A percentile compares a stretch with the other conserved stretches of the same genome.
phyloP scores from a whole-genome alignment of 768 basidiomycete genomes.

The Trametes coccinea region DNA sequence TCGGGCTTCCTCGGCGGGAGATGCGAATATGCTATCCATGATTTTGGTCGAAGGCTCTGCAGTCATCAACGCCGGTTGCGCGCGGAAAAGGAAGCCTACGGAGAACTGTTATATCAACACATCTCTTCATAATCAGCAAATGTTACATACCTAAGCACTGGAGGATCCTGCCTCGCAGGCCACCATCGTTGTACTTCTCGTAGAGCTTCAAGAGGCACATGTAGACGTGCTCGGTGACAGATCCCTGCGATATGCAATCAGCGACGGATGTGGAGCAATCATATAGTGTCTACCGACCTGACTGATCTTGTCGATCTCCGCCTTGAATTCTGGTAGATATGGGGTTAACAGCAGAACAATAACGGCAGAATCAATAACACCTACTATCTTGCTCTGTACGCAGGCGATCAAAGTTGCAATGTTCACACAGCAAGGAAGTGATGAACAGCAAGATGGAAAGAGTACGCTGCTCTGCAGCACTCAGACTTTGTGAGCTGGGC shows the following conservation, averaged over 20 bases:
- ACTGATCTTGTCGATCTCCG: conserved; percentile 60
- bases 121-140: background rate
- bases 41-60: conserved; percentile 73
- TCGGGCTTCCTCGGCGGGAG: conserved; percentile 68
- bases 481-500: conserved; percentile 41
- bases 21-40: conserved; percentile 88
- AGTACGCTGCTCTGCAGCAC: conserved; percentile 50
- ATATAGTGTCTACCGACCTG: conserved; percentile 38
- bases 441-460: conserved; percentile 80
- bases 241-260: conserved; percentile 42
- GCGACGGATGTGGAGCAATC: background rate
- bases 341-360: background rate
- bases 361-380: conserved; percentile 27
- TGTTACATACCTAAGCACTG: conserved; percentile 75
- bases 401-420: conserved; percentile 84
- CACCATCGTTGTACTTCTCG: conserved; percentile 57
- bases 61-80: conserved; percentile 90
- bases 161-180: conserved; percentile 69
- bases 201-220: conserved; percentile 69
- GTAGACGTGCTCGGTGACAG: conserved; percentile 86
- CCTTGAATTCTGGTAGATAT: conserved; percentile 46
- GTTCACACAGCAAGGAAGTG: conserved; percentile 80
- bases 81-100: conserved; percentile 82
- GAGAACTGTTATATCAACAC: background rate
- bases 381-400: conserved; percentile 60